These are phyloP conservation scores for Gryganskiella cystojenkinii DNA, from an alignment of 192 early-diverging fungal genomes.

Conservation along the genomic window DNA sequence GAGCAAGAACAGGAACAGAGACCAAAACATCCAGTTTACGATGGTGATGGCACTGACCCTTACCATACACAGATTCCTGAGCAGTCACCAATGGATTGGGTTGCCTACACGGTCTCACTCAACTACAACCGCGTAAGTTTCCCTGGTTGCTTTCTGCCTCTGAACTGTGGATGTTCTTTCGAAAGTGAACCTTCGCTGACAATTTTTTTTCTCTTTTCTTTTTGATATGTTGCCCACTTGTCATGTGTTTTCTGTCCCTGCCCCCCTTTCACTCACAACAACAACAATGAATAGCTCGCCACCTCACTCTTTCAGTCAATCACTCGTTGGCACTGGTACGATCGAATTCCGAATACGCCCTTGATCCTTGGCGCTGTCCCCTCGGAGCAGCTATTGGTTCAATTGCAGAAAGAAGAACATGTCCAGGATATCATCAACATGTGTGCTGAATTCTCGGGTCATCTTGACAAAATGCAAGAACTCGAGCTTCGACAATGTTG, in stretches of 20 bases:
- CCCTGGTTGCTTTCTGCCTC: neutral
- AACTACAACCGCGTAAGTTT: conserved; percentile 37
- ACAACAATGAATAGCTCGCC: conserved; percentile 24
- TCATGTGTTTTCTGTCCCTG: too few species aligned
- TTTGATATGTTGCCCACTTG: too few species aligned
- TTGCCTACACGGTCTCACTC: conserved; percentile 37
- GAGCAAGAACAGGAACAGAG: neutral
- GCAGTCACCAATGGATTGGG: conserved; percentile 19
- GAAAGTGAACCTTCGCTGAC: neutral
- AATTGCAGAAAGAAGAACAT: conserved; percentile 10
- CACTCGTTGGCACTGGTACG: conserved; percentile 45
- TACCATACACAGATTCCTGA: conserved; percentile 7
- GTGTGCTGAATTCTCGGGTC: conserved; percentile 62
- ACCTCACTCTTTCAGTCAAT: conserved; percentile 30
- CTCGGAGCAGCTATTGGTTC: conserved; percentile 7
- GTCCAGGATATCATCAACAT: conserved; percentile 54
- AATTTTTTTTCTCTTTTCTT: too few species aligned
- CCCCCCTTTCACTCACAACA: too few species aligned
- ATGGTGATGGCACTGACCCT: conserved; percentile 36
- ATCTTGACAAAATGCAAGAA: conserved; percentile 43
- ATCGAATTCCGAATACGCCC: conserved; percentile 19
- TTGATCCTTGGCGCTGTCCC: conserved; percentile 41
- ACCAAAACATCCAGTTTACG: neutral
- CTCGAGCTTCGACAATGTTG: conserved; percentile 54
- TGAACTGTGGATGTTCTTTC: neutral